Base-by-base conservation (phyloP, 192 early-diverging fungal genomes). In the Thamnidium elegans region DNA sequence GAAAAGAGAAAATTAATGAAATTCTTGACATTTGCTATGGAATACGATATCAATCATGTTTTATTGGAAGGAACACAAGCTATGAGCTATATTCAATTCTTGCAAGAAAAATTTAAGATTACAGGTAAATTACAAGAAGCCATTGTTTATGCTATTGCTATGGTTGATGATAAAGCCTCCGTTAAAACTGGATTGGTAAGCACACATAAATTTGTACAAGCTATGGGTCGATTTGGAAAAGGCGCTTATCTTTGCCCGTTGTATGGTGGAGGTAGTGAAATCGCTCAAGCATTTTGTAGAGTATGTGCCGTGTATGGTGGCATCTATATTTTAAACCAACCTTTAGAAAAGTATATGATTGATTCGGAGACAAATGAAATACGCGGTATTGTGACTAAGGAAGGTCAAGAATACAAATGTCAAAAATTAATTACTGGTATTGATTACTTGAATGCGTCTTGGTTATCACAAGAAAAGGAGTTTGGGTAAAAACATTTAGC, bases 1-100 rank as follows among this genome's bases (percentile, higher is more conserved):
- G 96, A 96, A 39, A 98, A 98, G 74, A 79, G 96, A 62, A 83
- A 87, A 52, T 69, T 98, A 70, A 98, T 98, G 96, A 85, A 87
- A 67, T 89, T 95, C 63, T 72, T 98, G 61, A 88, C 85, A 2
- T 78, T 81, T 66, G 79, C 88, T 10, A 62, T 81, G 58, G 78
- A 84, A 55, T 72, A 78, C 23, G 82, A 78, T 43, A 71, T 71
- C 11, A 67, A 73, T 32, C 62, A 62, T 46, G 68, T 68, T 4
- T 54, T 71, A 23, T 65, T 72, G 61, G 50, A 71, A 54, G n/a
- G 15, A 7, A 78, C 75, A 59, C 76, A 76, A 46, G 48, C 65
- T 17, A 77, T 72, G 21, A 64, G 71, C 1, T 84, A 73, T 53
- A 59, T 51, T 0, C 52, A 70, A 21, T 80, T 89, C 58, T 68